Evolutionary conservation across 805 yeast species (phyloP), one percentile per base, ranked within the genome.

Genomic region (Schizosaccharomyces osmophilus): DNA sequence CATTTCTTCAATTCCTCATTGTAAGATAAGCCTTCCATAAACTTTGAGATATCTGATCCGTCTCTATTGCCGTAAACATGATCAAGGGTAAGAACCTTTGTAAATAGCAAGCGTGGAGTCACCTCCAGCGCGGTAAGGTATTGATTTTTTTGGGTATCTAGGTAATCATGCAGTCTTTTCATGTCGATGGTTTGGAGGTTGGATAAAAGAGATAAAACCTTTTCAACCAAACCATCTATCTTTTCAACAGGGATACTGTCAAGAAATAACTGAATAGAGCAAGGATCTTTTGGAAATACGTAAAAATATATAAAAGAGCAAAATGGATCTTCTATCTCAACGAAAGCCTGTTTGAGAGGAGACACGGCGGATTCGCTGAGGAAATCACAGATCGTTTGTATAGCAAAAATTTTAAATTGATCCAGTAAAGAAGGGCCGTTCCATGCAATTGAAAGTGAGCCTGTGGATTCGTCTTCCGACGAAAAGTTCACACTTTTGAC

Each of bases 391-490:
- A 93, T 65, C 60, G 84, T 76, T 59, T 85, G 84, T 24, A 87
- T 70, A 0, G 96, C 97, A 51, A 82, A 75, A 68, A 80, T 82
- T 5, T 73, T 73, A 24, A 81, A 68, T 15, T 74, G 68, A 54
- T 83, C 79, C 9, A 71, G 68, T 48, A 78, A 78, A 15, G 75
- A 73, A 8, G 95, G 95, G 6, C 97, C 97, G 60, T 86, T 76
- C 90, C 95, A 89, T 2, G 85, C 74, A 31, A 93, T 71, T 19
- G 77, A 67, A 0, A 87, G 67, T 67, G 86, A 93, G 45, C 95
- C 95, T 71, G 82, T 79, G 13, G 85, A 76, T 71, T 88, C 97
- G 68, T 87, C 95, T 63, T 80, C 77, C 67, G 93, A 97, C 1
- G 97, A 95, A 68, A 93, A 93, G 63, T 81, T 83, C 6, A 41